Evolutionary conservation across 1,139 yeast genomes (phyloP).

Genomic region (Hyphopichia wangnamkhiaoensis): DNA sequence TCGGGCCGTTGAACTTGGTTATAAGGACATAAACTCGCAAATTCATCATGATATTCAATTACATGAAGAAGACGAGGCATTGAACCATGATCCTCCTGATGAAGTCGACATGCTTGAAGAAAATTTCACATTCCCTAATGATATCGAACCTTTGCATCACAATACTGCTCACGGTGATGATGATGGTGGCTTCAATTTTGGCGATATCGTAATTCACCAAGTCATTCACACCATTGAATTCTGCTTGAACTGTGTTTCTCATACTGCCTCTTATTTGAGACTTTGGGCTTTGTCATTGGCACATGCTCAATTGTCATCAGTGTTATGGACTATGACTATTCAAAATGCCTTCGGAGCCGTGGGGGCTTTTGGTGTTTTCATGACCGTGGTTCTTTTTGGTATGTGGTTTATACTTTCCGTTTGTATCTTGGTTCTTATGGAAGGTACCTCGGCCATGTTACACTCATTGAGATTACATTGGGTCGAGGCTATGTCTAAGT

Average conservation of each 20-base stretch:
- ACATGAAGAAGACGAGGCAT: constrained; percentile 21
- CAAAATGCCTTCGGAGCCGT: constrained; percentile 54
- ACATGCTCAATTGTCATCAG: constrained; percentile 75
- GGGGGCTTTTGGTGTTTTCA: constrained; percentile 50
- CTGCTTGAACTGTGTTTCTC: constrained; percentile 76
- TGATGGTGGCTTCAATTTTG: constrained; percentile 40
- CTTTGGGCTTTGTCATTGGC: constrained; percentile 81
- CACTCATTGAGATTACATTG: constrained; percentile 83
- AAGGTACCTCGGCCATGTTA: constrained; percentile 86
- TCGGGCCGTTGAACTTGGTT: constrained; percentile 34
- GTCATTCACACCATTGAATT: constrained; percentile 80
- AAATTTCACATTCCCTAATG: constrained; percentile 44
- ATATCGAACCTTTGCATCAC: constrained; percentile 45
- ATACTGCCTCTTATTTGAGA: constrained; percentile 76
- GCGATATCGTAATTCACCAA: constrained; percentile 78
- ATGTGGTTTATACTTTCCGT: constrained; percentile 81
- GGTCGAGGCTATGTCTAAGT: constrained; percentile 88
- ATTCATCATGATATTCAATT: constrained; percentile 31
- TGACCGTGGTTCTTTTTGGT: constrained; percentile 63
- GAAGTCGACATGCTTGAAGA: constrained; percentile 22
- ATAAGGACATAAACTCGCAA: constrained; percentile 37
- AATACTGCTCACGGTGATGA: constrained; percentile 16
- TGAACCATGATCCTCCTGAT: constrained; percentile 24
- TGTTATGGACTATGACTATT: constrained; percentile 78
- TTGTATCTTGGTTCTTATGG: constrained; percentile 75